phyloP scores from a whole-genome alignment of 2,329 filamentous ascomycete genomes.

The Cercospora sojina region DNA sequence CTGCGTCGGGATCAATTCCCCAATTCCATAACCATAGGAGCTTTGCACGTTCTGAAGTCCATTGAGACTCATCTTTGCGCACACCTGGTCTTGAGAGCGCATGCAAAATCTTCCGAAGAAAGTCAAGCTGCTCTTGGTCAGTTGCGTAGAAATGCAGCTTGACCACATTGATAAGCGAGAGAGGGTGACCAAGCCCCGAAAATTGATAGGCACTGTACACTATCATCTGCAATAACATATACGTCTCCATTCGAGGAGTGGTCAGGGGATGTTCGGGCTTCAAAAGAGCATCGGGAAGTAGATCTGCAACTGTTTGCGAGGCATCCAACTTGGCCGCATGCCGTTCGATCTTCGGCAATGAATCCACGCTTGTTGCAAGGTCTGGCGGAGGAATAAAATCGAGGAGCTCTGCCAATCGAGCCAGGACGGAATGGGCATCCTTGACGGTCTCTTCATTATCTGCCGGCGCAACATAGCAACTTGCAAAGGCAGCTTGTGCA shows the following conservation, averaged over 20 bases:
- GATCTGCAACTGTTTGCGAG: slow-evolving; percentile 31
- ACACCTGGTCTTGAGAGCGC: slow-evolving; percentile 50
- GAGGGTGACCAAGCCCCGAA: slow-evolving; percentile 41
- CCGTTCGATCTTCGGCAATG: slow-evolving; percentile 45
- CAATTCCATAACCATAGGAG: slow-evolving; percentile 73
- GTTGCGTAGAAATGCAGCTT: slow-evolving; percentile 66
- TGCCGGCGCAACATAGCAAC: slow-evolving; percentile 65
- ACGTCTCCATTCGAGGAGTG: slow-evolving; percentile 55
- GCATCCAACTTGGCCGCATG: slow-evolving; percentile 38
- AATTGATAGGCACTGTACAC: slow-evolving; percentile 52
- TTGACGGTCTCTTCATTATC: slow-evolving; percentile 58
- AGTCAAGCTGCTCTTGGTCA: slow-evolving; percentile 61
- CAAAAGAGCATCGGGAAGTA: slow-evolving; percentile 53
- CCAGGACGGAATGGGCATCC: slow-evolving; percentile 60
- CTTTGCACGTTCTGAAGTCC: slow-evolving; percentile 61
- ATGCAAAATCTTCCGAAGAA: slow-evolving; percentile 61
- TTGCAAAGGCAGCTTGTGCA: slow-evolving; percentile 65
- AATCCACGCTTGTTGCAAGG: slow-evolving; percentile 44
- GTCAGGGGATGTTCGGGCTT: slow-evolving; percentile 64
- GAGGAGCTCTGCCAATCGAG: slow-evolving; percentile 59
- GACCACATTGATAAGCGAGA: slow-evolving; percentile 46
- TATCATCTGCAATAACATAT: slow-evolving; percentile 62
- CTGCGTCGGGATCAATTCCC: slow-evolving; percentile 54
- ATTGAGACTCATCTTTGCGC: slow-evolving; percentile 59
- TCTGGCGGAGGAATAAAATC: slow-evolving; percentile 59